These are phyloP conservation scores for Amylocarpus encephaloides DNA, from an alignment of 2,329 filamentous ascomycete genomes.

Conservation along the genomic window DNA sequence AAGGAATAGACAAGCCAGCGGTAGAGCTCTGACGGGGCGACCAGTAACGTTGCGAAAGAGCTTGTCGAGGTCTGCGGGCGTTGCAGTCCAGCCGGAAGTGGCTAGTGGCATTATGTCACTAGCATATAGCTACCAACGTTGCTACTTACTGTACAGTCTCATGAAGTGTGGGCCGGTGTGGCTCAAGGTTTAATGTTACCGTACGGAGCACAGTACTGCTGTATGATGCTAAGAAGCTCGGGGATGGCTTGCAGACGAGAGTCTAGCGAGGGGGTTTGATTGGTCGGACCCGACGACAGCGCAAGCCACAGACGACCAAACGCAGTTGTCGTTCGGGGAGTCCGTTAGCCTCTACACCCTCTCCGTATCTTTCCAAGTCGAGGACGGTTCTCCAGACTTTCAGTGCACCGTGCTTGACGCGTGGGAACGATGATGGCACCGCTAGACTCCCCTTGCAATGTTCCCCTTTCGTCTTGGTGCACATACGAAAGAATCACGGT, in stretches of 20 bases:
- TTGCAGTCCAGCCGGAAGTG: constrained; percentile 1
- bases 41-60: constrained; percentile 1
- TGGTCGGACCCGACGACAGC: constrained; percentile 7
- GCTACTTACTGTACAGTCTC: too few relatives aligned
- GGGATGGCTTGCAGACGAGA: constrained; percentile 5
- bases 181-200: too few relatives aligned
- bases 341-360: constrained; percentile 10
- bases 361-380: not conserved
- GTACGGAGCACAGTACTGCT: too few relatives aligned
- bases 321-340: constrained; percentile 11
- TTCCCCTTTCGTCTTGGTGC: too few relatives aligned
- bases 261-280: not conserved
- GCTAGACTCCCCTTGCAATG: too few relatives aligned
- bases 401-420: not conserved
- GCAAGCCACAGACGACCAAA: constrained; percentile 15
- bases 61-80: not conserved
- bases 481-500: too few relatives aligned
- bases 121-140: not conserved
- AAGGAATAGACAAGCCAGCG: not conserved
- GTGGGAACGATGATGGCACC: too few relatives aligned
- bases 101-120: not conserved
- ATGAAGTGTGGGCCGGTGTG: too few relatives aligned
- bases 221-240: not conserved
- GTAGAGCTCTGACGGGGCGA: not conserved
- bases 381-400: not conserved